Evolutionary conservation across 2,329 filamentous ascomycete genomes (phyloP).

Genomic region (Cladorrhinum sp.): DNA sequence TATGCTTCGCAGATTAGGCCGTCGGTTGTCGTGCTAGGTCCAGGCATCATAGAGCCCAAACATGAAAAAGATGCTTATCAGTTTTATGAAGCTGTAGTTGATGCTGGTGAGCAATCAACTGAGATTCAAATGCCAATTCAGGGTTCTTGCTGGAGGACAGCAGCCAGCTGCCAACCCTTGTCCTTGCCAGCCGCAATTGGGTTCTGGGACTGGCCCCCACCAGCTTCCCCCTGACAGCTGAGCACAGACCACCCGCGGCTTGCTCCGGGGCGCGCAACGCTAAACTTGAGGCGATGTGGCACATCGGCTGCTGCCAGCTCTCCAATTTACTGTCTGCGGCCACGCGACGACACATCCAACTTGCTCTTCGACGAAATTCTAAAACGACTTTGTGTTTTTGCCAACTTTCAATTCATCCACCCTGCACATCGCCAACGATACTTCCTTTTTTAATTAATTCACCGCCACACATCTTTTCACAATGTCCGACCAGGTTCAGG

Average conservation of each 20-base stretch:
- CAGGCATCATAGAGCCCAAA: no score
- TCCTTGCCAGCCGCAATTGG: not conserved
- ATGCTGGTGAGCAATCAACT: no score
- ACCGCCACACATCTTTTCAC: constrained; percentile 27
- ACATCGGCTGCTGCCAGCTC: constrained; percentile 27
- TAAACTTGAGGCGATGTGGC: constrained; percentile 29
- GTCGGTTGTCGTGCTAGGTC: no score
- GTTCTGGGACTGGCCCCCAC: not conserved
- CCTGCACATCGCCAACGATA: not conserved
- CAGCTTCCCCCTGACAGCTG: constrained; percentile 1
- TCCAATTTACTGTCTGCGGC: constrained; percentile 12
- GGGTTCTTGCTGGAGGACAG: not conserved
- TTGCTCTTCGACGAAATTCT: not conserved
- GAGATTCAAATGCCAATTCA: not conserved
- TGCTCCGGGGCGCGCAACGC: constrained; percentile 2
- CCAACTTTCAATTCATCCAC: not conserved
- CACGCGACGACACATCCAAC: constrained; percentile 17
- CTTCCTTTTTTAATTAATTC: not conserved
- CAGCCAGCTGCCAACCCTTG: not conserved
- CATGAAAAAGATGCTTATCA: no score
- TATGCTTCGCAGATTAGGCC: no score
- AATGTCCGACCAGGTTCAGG: constrained; percentile 68
- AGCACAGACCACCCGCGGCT: constrained; percentile 8
- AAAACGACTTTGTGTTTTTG: not conserved
- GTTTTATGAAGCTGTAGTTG: no score